Conservation (phyloP, 306 rosid genomes). For the Cucurbita argyrosperma region DNA sequence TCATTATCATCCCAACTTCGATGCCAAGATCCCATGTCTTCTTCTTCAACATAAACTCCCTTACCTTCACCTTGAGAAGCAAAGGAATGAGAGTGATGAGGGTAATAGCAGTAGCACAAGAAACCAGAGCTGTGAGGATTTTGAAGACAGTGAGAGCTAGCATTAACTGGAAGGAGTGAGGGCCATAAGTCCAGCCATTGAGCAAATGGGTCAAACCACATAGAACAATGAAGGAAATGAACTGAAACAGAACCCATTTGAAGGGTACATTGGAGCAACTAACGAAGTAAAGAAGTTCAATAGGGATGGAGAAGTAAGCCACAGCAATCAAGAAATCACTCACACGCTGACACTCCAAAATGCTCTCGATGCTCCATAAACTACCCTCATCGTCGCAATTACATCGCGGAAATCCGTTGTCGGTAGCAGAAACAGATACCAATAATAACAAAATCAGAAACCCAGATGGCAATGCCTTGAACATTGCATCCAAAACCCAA, state of each 20-base stretch:
- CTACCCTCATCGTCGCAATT: conserved; percentile 89
- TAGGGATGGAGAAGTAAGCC: conserved; percentile 94
- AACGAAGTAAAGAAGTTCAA: conserved; percentile 82
- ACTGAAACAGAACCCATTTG: conserved; percentile 94
- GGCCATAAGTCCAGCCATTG: conserved; percentile 98
- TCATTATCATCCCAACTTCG: conserved; percentile 82
- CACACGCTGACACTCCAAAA: conserved; percentile 86
- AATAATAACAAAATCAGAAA: conserved; percentile 41
- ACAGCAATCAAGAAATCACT: conserved; percentile 96
- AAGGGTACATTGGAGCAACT: conserved; percentile 97
- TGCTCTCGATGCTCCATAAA: conserved; percentile 77
- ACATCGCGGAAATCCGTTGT: conserved; percentile 59
- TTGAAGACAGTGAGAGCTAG: conserved; percentile 86
- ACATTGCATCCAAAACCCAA: conserved; percentile 61
- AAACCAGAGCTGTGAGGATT: conserved; percentile 91
- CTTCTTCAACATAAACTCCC: conserved; percentile 93
- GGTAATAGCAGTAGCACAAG: conserved; percentile 95
- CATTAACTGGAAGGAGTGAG: conserved; percentile 96
- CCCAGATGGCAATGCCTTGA: conserved; percentile 55
- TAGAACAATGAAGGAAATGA: conserved; percentile 86
- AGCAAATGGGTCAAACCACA: conserved; percentile 94
- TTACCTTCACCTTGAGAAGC: conserved; percentile 94
- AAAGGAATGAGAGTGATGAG: conserved; percentile 87
- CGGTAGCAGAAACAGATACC: conserved; percentile 39
- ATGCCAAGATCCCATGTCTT: conserved; percentile 98